Evolutionary conservation across 768 basidiomycete genomes (phyloP).

Genomic region (Boletus coccyginus): DNA sequence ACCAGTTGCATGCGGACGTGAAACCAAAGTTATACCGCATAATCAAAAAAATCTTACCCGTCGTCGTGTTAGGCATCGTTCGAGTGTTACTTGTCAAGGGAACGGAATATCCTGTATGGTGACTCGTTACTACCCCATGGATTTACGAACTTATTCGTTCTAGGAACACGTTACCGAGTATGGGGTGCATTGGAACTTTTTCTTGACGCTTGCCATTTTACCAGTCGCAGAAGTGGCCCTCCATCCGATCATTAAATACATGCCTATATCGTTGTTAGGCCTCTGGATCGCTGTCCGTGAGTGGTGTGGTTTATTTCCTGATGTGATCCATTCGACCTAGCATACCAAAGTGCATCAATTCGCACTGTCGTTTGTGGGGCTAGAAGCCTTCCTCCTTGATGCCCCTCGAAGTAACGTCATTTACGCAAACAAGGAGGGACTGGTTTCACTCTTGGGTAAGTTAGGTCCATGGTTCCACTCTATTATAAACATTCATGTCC

Average conservation of each 20-base stretch:
- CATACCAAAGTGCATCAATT: slow-evolving; percentile 65
- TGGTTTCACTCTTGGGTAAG: slow-evolving; percentile 73
- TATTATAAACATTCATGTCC: neutral
- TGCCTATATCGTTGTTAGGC: slow-evolving; percentile 64
- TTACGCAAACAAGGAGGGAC: slow-evolving; percentile 88
- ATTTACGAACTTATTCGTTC: neutral
- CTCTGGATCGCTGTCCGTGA: slow-evolving; percentile 57
- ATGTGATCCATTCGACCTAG: neutral
- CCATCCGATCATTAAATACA: slow-evolving; percentile 57
- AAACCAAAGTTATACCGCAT: slow-evolving; percentile 49
- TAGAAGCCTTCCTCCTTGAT: slow-evolving; percentile 64
- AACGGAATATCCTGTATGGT: slow-evolving; percentile 86
- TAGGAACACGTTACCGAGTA: slow-evolving; percentile 97
- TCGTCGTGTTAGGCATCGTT: slow-evolving; percentile 71
- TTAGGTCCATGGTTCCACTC: neutral
- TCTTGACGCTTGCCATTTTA: slow-evolving; percentile 84
- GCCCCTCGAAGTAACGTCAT: slow-evolving; percentile 63
- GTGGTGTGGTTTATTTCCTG: slow-evolving; percentile 11
- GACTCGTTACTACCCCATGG: neutral
- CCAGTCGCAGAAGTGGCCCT: slow-evolving; percentile 70
- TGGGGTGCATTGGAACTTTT: slow-evolving; percentile 98
- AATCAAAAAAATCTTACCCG: slow-evolving; percentile 58
- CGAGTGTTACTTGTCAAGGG: slow-evolving; percentile 88
- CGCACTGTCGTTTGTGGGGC: slow-evolving; percentile 49
- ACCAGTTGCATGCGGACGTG: slow-evolving; percentile 47